Base-by-base conservation (phyloP, 176 grass and related monocot species). In the Otatea glauca region DNA sequence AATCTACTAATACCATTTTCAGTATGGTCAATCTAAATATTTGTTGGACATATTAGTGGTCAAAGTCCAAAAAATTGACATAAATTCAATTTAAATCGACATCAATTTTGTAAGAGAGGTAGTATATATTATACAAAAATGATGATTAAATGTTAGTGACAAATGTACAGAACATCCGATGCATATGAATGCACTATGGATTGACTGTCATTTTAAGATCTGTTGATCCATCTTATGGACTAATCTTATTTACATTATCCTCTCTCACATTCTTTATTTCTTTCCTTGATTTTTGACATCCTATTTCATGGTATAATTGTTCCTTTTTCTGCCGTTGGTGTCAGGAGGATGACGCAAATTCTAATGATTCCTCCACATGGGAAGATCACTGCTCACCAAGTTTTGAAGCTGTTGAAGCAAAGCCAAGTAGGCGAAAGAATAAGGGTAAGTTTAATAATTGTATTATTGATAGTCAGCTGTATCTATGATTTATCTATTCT, bases 301-400 rank as follows among this genome's bases (percentile, higher is more conserved):
- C 21, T 75, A 23, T 84, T 65, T 80, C 21, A 60, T 77, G 17
- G 59, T 82, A 71, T 71, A 65, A 15, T 63, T 68, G 54, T 84
- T 83, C 27, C 6, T 81, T 86, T 79, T 53, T 14, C 35, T 79
- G 5, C 23, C 44, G 7, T 67, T 78, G n/a, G 85, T 89, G 39
- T 44, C 83, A 97, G 92, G 88, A 92, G 29, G 86, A 92, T 16
- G 90, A 94, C 84, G 80, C 75, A 50, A 73, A 83, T 70, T 86
- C 66, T 24, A 80, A 79, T 88, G 84, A 76, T 88, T 83, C 77
- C 13, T 88, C 72, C 35, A 90, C 91, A 80, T 92, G 81, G 68
- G 89, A 98, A 88, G 91, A 95, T 85, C 92, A 85, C 69, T 90
- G n/a, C 65, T 43, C 87, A 27, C 82, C 91, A 80, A 90, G 78